These are phyloP conservation scores for Anthoceros angustus DNA, from an alignment of 225 moss, liverwort and hornwort genomes.

Conservation along the genomic window DNA sequence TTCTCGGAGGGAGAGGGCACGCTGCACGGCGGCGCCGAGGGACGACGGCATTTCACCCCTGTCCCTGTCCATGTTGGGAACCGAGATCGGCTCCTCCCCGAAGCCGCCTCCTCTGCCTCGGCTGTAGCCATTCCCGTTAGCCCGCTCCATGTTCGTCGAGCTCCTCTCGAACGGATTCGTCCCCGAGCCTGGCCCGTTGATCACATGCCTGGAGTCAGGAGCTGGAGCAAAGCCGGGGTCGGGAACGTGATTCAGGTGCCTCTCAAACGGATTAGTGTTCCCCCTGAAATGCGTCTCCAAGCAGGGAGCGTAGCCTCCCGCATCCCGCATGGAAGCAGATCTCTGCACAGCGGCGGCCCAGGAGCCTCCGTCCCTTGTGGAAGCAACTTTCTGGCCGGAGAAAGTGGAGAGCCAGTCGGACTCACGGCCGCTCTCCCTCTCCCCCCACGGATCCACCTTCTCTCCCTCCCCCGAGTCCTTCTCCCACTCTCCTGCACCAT, in stretches of 20 bases:
- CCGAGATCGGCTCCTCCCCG: not conserved
- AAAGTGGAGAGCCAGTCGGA: not conserved
- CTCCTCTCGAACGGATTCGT: not conserved
- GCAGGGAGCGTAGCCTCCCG: not conserved
- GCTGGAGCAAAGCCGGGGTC: not conserved
- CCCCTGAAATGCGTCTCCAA: not conserved
- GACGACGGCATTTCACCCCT: not conserved
- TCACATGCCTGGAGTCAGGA: not conserved
- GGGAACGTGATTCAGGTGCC: not conserved
- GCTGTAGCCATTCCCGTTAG: not conserved
- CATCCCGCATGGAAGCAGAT: not conserved
- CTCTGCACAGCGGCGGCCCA: not conserved
- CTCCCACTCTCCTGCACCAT: not conserved
- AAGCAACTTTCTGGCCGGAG: not conserved
- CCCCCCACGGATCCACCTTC: not conserved
- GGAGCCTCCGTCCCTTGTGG: not conserved
- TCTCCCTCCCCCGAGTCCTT: not conserved
- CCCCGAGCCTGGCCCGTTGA: not conserved
- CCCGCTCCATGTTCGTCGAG: not conserved
- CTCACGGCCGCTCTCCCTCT: not conserved
- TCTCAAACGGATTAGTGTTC: not conserved
- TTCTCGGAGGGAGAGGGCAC: not conserved
- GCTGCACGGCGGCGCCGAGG: conserved; percentile 2
- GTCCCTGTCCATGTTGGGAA: conserved; percentile 1
- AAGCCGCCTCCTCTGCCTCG: not conserved